Conservation (phyloP, 371 early-diverging fungal genomes). For the Zychaea mexicana region DNA sequence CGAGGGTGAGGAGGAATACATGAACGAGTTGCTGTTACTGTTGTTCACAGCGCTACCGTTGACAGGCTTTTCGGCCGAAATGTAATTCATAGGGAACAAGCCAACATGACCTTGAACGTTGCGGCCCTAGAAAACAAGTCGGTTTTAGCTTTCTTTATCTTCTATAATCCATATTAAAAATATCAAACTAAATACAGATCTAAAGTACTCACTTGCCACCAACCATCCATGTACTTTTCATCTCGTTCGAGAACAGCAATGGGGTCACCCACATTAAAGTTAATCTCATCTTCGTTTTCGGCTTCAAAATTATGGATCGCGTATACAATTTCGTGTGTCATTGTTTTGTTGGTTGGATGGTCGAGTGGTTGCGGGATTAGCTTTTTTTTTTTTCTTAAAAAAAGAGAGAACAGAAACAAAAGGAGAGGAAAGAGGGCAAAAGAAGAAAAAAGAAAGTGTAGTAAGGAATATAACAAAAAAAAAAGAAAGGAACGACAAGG, state of each 20-base stretch:
- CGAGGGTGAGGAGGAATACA: slow-evolving; percentile 18
- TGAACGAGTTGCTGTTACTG: slow-evolving; percentile 21
- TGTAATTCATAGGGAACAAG: slow-evolving; percentile 78
- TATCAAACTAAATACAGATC: no score
- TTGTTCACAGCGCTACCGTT: slow-evolving; percentile 19
- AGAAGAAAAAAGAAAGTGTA: background rate
- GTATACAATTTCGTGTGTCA: slow-evolving; percentile 55
- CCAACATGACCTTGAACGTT: slow-evolving; percentile 71
- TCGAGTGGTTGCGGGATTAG: background rate
- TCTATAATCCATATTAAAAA: no score
- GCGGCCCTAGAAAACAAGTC: slow-evolving; percentile 32
- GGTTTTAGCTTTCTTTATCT: background rate
- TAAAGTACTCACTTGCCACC: slow-evolving; percentile 75
- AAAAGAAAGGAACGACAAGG: slow-evolving; percentile 2
- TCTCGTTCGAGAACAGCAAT: slow-evolving; percentile 78
- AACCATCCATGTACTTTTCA: slow-evolving; percentile 80
- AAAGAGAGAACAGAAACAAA: background rate
- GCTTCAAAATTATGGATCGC: slow-evolving; percentile 68
- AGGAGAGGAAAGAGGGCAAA: background rate
- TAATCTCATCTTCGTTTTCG: slow-evolving; percentile 79
- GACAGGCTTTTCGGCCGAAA: slow-evolving; percentile 37
- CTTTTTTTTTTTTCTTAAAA: background rate
- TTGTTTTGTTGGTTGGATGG: slow-evolving; percentile 2
- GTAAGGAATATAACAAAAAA: slow-evolving; percentile 3
- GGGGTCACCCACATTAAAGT: slow-evolving; percentile 70